Base-by-base conservation (phyloP, 2,329 filamentous ascomycete genomes). In the Apiospora koreana region DNA sequence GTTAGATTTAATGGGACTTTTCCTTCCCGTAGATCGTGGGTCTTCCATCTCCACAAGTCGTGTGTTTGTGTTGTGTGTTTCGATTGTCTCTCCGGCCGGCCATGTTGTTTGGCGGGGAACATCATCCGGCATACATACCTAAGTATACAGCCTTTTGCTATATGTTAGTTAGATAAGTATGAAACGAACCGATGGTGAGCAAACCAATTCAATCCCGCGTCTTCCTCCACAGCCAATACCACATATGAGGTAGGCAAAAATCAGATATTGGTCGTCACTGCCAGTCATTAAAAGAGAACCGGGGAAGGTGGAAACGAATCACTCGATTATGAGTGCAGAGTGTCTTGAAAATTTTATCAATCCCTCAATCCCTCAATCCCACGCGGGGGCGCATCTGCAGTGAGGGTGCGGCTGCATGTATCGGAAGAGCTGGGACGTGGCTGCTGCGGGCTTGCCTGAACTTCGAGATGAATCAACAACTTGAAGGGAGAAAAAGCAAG, bases 401-500 rank as follows among this genome's bases (percentile, higher is more conserved):
- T 58, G 28, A 21, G 50, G 9, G 28, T 35, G 50, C 25, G 25
- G 25, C 50, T 58, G 25, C 50, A 58, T 58, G 14, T 28, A 58
- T 58, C 50, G 50, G 50, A 58, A 58, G 50, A 35, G 50, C 50
- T 58, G 50, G 18, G 28, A 21, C 28, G 28, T 58, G 50, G 50
- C 50, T 35, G 50, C 28, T 35, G 50, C 16, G 28, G 50, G 50
- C 28, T 35, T 58, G 12, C 50, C 48, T 18, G 23, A 31, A 31
- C 18, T 23, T 31, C 48, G 1, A 58, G 28, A 21, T 58, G 50
- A n/a, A 58, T n/a, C 54, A 38, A 62, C 18, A 35, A 35, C 35
- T 8, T n/a, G 28, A 62, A 62, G 54, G 31, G 54, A 62, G 50
- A 62, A 62, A 62, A 62, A 38, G 54, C 35, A 62, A 38, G 54